Percentiles rank a stretch among this genome's conserved stretches.
Conservation (phyloP, 176 grass and related monocot species). For the Poa annua region DNA sequence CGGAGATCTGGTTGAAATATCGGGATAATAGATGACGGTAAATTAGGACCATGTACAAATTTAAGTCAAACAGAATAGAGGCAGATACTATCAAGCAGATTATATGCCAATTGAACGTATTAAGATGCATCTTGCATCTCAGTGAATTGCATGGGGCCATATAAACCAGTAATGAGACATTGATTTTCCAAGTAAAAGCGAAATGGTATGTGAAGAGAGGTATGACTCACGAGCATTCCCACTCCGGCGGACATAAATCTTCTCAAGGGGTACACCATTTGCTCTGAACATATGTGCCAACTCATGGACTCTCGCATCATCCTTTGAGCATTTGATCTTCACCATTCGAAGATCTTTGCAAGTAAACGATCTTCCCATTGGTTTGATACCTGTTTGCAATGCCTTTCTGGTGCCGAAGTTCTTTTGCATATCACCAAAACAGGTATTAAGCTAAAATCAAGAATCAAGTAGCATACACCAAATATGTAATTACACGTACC, state of each 20-base stretch:
- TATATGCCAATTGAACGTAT: background rate
- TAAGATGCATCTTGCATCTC: background rate
- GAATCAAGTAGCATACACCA: background rate
- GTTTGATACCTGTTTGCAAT: background rate
- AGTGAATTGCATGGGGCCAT: background rate
- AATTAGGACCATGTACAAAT: background rate
- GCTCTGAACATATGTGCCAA: slow-evolving; percentile 24
- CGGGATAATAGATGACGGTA: background rate
- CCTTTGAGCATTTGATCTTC: slow-evolving; percentile 35
- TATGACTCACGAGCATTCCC: slow-evolving; percentile 20
- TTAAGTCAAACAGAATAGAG: background rate
- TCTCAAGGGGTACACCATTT: slow-evolving; percentile 26
- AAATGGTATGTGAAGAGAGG: background rate
- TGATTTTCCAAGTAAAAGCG: no score
- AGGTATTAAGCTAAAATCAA: no score
- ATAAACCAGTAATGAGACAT: no score
- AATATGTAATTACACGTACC: slow-evolving; percentile 21
- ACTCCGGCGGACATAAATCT: slow-evolving; percentile 13
- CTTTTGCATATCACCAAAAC: background rate
- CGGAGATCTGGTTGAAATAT: slow-evolving; percentile 32
- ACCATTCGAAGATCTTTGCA: slow-evolving; percentile 28
- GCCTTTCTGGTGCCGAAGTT: background rate
- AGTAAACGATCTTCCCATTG: slow-evolving; percentile 10
- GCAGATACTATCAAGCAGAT: no score
- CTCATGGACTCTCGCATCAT: slow-evolving; percentile 3